These are phyloP conservation scores for Andalucia godoyi DNA, from an alignment of 78 protist genomes.

Conservation along the genomic window DNA sequence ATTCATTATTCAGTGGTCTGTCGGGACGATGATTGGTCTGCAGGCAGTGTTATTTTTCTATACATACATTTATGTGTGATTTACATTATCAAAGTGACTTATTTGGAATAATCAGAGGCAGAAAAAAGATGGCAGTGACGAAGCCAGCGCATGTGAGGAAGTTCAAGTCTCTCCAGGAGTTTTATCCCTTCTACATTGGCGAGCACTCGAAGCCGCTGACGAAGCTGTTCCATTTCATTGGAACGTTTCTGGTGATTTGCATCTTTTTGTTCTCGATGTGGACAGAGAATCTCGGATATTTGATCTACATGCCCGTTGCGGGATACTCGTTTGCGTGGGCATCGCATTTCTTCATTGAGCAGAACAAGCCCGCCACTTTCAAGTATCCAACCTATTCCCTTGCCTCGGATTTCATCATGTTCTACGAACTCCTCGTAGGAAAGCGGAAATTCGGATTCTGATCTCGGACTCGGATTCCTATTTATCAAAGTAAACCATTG, in stretches of 20 bases:
- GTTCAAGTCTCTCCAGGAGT: slow-evolving; percentile 35
- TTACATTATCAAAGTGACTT: too few species aligned
- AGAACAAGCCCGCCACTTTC: slow-evolving; percentile 67
- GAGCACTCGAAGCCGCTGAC: slow-evolving; percentile 30
- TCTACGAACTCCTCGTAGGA: slow-evolving; percentile 19
- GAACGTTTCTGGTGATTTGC: slow-evolving; percentile 36
- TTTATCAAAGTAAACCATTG: too few species aligned
- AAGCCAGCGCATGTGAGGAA: too few species aligned
- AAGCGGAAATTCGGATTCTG: too few species aligned
- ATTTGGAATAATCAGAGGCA: too few species aligned
- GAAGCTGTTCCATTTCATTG: slow-evolving; percentile 46
- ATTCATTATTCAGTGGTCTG: too few species aligned
- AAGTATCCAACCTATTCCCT: slow-evolving; percentile 33
- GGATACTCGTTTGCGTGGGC: slow-evolving; percentile 24
- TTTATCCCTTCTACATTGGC: slow-evolving; percentile 49
- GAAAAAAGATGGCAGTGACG: too few species aligned
- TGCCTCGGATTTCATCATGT: slow-evolving; percentile 37
- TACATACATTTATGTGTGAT: too few species aligned
- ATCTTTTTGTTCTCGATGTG: background rate
- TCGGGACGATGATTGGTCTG: too few species aligned
- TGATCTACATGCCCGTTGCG: background rate
- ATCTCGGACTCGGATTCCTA: too few species aligned
- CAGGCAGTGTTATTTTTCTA: too few species aligned
- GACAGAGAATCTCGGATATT: background rate
- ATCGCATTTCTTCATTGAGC: slow-evolving; percentile 57